Percentiles rank a stretch among this genome's conserved stretches.
These are phyloP conservation scores for Colletotrichum lupini DNA, from an alignment of 2,329 filamentous ascomycete species.

Conservation along the genomic window DNA sequence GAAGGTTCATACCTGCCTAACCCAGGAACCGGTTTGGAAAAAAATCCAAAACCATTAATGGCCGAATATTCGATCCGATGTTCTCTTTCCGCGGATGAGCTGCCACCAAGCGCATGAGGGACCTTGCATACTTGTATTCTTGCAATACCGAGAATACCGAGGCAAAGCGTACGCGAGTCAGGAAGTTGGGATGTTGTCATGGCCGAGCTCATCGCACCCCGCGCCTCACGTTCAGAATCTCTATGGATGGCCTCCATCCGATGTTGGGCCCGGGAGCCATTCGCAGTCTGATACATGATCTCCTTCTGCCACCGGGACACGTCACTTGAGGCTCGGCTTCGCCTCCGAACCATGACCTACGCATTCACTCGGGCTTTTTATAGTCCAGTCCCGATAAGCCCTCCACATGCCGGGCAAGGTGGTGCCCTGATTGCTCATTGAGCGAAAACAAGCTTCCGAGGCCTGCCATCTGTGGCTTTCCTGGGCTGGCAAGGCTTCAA, in stretches of 20 bases:
- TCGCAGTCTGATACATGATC: slow-evolving; percentile 4
- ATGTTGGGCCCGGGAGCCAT: slow-evolving; percentile 17
- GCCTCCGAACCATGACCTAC: neutral
- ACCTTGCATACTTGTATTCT: neutral
- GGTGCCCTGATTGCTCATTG: neutral
- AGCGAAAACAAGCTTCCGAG: neutral
- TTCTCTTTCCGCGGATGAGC: neutral
- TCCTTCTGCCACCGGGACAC: slow-evolving; percentile 9
- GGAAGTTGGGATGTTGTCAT: neutral
- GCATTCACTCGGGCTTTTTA: neutral
- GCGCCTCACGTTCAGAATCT: neutral
- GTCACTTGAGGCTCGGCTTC: slow-evolving; percentile 23
- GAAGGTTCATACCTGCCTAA: neutral
- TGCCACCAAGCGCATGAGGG: neutral
- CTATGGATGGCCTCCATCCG: slow-evolving; percentile 4
- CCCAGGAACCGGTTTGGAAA: neutral
- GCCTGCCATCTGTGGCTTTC: neutral
- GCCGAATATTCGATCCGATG: neutral
- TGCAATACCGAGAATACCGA: neutral
- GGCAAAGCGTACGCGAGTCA: neutral
- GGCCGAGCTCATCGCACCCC: neutral
- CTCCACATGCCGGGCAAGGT: slow-evolving; percentile 21
- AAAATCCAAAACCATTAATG: neutral
- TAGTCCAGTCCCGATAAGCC: neutral
- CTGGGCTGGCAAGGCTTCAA: neutral